Conservation (phyloP, 768 basidiomycete species). For the Leccinum arenicola region DNA sequence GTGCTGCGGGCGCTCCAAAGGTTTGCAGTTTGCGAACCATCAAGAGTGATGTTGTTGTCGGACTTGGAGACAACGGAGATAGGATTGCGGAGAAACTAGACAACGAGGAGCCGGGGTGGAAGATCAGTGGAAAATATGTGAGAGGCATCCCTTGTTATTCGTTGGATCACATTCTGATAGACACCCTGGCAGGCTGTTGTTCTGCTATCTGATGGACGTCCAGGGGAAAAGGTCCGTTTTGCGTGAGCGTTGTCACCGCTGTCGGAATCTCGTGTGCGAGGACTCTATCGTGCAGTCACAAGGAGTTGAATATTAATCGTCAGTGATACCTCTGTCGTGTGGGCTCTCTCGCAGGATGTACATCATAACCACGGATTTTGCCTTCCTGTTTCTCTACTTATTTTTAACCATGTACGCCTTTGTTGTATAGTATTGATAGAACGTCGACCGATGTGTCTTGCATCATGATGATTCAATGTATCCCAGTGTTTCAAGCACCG, state of each 20-base stretch:
- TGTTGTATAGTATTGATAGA: not conserved
- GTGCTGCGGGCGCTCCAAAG: conserved; percentile 81
- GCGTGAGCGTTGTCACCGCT: conserved; percentile 35
- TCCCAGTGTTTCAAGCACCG: not conserved
- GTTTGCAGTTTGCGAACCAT: conserved; percentile 86
- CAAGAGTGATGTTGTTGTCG: conserved; percentile 95
- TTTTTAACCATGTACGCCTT: conserved; percentile 5
- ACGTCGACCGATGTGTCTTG: not conserved
- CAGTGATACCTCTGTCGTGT: conserved; percentile 1
- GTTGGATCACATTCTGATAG: conserved; percentile 14
- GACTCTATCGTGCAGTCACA: not conserved
- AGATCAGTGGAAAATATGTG: conserved; percentile 96
- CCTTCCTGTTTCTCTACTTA: not conserved
- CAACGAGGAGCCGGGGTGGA: conserved; percentile 88
- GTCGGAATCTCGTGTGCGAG: not conserved
- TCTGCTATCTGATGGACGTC: conserved; percentile 82
- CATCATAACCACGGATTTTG: not conserved
- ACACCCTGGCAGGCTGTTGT: conserved; percentile 66
- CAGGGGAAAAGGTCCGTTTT: conserved; percentile 84
- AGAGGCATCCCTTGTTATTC: conserved; percentile 31
- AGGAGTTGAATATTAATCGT: not conserved
- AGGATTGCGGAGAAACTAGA: conserved; percentile 76
- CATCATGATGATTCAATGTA: too few relatives aligned
- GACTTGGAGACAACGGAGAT: conserved; percentile 68
- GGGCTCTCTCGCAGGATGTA: not conserved